Base-by-base conservation (phyloP, 2,329 filamentous ascomycete species). In the Aspergillus sp. region DNA sequence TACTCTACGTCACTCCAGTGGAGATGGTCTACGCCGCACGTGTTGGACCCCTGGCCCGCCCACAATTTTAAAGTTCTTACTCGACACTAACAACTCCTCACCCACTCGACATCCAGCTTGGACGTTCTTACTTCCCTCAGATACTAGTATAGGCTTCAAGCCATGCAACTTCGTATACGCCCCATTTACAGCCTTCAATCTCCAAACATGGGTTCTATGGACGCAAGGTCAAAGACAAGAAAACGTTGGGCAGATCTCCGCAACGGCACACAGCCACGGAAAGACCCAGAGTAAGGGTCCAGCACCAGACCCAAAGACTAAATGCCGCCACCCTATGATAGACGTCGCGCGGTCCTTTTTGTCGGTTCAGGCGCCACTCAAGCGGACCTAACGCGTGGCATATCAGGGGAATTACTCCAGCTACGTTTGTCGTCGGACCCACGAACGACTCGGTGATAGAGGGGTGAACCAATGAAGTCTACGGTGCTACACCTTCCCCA, bases 351-450 rank as follows among this genome's bases (percentile, higher is more conserved):
- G 34, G 34, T 25, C 13, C 13, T n/a, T 48, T 22, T 22, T 13
- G 5, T 11, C 4, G 52, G 38, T 31, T 54, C 31, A 11, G 11
- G 23, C 17, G n/a, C 45, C 30, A 49, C 54, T 49, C 48, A 45
- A 11, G 46, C 45, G 30, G 54, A 19, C 28, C 54, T 28, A 49
- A 49, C 54, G 54, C 54, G 54, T 49, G 46, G 46, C 54, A 38
- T 48, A 41, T 41, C 9, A 28, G 25, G 25, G 25, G 25, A 28
- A 28, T 28, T 28, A 28, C 25, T 28, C 25, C 25, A 28, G 25
- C 25, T 28, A 28, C 25, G 2, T 28, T 28, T 7, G 25, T 28
- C 25, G 25, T 28, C 25, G 25, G 34, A 15, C 34, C 48, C 48
- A 31, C 48, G 51, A 19, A 54, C 34, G 15, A 41, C 34, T 2